Base-by-base conservation (phyloP, 2,329 filamentous ascomycete genomes). In the Leptoxyphium fumago region DNA sequence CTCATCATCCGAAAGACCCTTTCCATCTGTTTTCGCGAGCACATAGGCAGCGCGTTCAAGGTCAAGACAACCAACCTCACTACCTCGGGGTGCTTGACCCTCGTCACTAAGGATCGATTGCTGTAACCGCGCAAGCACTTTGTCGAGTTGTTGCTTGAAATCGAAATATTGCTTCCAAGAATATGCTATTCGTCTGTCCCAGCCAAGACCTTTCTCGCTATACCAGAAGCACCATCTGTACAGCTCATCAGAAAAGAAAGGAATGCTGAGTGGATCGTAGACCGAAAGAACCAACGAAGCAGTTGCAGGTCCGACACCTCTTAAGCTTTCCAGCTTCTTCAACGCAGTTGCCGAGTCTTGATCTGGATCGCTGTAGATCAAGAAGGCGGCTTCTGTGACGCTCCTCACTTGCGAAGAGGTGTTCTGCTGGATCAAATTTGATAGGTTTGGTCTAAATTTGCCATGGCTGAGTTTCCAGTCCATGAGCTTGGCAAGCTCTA, bases 201-300 rank as follows among this genome's bases (percentile, higher is more conserved):
- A 73, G 2, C 60, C 60, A 21, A 49, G 51, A 2, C 49, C 55
- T 18, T 66, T 61, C 0, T 55, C 62, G 9, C 57, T 55, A 38
- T 62, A 60, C 56, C 73, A 75, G 54, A 75, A 75, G 5, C 82
- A 63, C 82, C 82, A 89, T 50, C 78, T 73, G 56, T 79, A 89
- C 2, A 80, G 71, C 61, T 91, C 84, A 55, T 93, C 85, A 2
- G 79, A 82, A 63, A 89, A 89, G 68, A 89, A 89, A 1, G 83
- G 72, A 41, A 79, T 69, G 10, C 64, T 62, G 0, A 67, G 60
- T 0, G 79, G 72, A 47, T 78, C 71, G 50, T 78, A 73, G 4
- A 82, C 74, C 4, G 79, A 74, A 2, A 91, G 70, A 1, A 89
- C 64, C 29, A 91, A 72, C 1, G 82, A 84, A 0, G 82, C 84